Evolutionary conservation across 805 yeast genomes (phyloP), one percentile per base, ranked within the genome.

Genomic region (Ogataea pilisensis): DNA sequence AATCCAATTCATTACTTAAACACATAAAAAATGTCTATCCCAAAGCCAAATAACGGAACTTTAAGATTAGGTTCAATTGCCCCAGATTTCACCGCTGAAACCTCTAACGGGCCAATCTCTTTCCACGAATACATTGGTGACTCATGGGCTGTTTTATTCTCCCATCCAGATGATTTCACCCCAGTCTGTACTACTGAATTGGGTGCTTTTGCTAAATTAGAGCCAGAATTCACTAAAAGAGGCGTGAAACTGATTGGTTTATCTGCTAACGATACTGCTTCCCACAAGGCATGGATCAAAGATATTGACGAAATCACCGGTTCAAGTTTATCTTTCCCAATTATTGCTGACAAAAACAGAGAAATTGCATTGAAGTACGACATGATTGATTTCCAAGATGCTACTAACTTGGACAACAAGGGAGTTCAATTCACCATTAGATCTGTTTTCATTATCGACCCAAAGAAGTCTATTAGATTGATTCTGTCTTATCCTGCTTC

Each of bases 121-220:
- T 80, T 82, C 68, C 82, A 81, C 63, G 75, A 77, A 45, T 82
- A 65, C 64, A 69, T 76, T 43, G 85, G 80, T 27, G 69, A 72
- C 55, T 64, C 70, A 42, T 82, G 89, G 88, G 72, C 70, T 34
- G 77, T 82, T 31, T 70, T 82, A 47, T 82, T 82, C 66, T 78
- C 85, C 25, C 88, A 82, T 59, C 89, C 89, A 41, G 87, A 80
- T 49, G 88, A 82, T 60, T 82, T 78, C 69, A 82, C 89, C 17
- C 89, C 89, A 27, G 85, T 82, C 35, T 82, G 89, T 61, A 82
- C 88, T 48, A 82, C 89, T 38, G 89, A 82, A 62, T 69, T 82
- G 44, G 88, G 88, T 48, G 88, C 87, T 7, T 81, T 82, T 55
- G 82, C 87, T 49, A 75, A 77, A 57, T 67, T 82, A 57, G 78